phyloP scores from a whole-genome alignment of 192 early-diverging fungal species.

The Bifiguratus adelaidae region DNA sequence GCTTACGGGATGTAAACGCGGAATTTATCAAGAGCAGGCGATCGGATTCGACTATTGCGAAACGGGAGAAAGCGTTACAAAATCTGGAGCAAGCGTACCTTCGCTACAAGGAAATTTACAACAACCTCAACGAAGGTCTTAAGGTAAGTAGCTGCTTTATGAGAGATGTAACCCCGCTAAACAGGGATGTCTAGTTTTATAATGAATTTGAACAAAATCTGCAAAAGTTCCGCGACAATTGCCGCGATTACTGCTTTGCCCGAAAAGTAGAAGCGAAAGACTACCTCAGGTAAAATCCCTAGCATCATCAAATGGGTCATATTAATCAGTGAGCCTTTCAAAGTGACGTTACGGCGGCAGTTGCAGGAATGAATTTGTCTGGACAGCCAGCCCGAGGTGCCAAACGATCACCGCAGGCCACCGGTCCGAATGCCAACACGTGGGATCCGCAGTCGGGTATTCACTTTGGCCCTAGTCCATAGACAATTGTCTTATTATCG shows the following conservation, averaged over 20 bases:
- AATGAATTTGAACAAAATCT: slow-evolving; percentile 54
- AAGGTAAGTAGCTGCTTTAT: no score
- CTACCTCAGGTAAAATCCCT: slow-evolving; percentile 20
- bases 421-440: no score
- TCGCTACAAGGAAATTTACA: slow-evolving; percentile 59
- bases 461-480: no score
- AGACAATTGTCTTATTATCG: no score
- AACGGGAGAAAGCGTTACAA: slow-evolving; percentile 65
- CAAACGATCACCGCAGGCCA: no score
- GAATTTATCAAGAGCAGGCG: slow-evolving; percentile 53
- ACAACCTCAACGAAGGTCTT: slow-evolving; percentile 67
- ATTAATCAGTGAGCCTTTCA: not conserved
- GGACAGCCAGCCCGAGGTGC: not conserved
- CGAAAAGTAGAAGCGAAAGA: slow-evolving; percentile 57
- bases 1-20: slow-evolving; percentile 51
- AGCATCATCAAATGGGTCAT: not conserved
- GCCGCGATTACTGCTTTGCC: slow-evolving; percentile 59
- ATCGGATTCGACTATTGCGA: slow-evolving; percentile 41
- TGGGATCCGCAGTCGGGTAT: no score
- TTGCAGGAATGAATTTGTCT: not conserved
- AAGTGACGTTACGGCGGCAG: not conserved
- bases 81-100: slow-evolving; percentile 69
- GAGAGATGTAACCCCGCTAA: no score
- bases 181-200: slow-evolving; percentile 70
- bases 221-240: slow-evolving; percentile 44